Evolutionary conservation across 345 rosid genomes (phyloP).

Genomic region (Eucalyptus pumila): DNA sequence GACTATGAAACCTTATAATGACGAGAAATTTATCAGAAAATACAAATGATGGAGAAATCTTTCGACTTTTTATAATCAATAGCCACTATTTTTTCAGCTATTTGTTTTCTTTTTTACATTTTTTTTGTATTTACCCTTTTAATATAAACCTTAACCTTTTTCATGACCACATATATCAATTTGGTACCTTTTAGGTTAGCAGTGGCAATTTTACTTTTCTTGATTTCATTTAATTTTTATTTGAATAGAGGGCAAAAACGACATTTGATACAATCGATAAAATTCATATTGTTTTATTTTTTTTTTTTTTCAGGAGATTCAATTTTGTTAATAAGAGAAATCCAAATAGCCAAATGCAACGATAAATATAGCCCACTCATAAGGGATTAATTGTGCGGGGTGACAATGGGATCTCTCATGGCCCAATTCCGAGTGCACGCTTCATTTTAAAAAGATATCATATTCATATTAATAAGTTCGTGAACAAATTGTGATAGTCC

Average conservation of each 20-base stretch:
- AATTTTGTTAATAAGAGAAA: no score
- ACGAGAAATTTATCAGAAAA: not conserved
- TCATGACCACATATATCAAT: not conserved
- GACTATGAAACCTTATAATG: not conserved
- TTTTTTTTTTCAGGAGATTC: no score
- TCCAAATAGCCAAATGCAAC: not conserved
- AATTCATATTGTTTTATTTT: no score
- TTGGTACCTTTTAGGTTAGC: not conserved
- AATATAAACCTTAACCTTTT: not conserved
- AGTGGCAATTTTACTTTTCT: not conserved
- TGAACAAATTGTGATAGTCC: not conserved
- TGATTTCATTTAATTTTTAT: no score
- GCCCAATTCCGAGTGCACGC: not conserved
- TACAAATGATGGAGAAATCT: not conserved
- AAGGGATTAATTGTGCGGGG: not conserved
- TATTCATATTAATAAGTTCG: no score
- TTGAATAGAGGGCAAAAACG: no score
- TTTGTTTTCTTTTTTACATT: no score
- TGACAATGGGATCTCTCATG: rapidly evolving
- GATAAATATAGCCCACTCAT: not conserved
- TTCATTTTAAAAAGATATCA: not conserved
- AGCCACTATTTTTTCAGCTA: not conserved
- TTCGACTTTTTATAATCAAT: not conserved
- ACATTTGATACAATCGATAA: no score
- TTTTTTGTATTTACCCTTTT: not conserved